Percentiles rank a stretch among this genome's conserved stretches.
These are phyloP conservation scores for Kodamaea kaohsiungensis DNA, from an alignment of 805 yeast species.

Conservation along the genomic window DNA sequence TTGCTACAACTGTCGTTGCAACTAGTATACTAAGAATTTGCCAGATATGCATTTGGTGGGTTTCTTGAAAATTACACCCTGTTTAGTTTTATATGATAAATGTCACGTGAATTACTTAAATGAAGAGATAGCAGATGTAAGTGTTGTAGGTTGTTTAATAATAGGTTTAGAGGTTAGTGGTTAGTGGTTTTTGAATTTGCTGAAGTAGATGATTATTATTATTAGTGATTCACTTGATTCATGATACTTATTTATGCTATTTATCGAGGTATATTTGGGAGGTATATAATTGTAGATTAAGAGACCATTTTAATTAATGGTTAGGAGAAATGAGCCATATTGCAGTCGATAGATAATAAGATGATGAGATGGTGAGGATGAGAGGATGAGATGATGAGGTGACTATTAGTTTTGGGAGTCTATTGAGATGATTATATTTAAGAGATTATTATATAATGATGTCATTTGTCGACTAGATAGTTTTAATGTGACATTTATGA, in stretches of 20 bases:
- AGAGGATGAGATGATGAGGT: too few relatives aligned
- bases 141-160: background rate
- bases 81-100: background rate
- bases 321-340: background rate
- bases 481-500: too few relatives aligned
- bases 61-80: background rate
- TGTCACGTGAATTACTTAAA: background rate
- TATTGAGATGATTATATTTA: too few relatives aligned
- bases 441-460: too few relatives aligned
- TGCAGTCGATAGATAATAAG: background rate
- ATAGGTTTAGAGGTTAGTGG: background rate
- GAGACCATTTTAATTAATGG: background rate
- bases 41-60: conserved; percentile 6
- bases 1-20: background rate
- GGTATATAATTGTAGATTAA: background rate
- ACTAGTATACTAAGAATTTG: background rate
- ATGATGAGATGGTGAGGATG: too few relatives aligned
- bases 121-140: background rate
- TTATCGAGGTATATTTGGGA: too few relatives aligned
- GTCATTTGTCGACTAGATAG: too few relatives aligned
- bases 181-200: background rate
- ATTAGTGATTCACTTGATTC: too few relatives aligned
- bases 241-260: too few relatives aligned
- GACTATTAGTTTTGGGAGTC: too few relatives aligned
- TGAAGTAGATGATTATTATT: too few relatives aligned